phyloP scores from a whole-genome alignment of 192 early-diverging fungal species.

The Hyaloraphidium curvatum region DNA sequence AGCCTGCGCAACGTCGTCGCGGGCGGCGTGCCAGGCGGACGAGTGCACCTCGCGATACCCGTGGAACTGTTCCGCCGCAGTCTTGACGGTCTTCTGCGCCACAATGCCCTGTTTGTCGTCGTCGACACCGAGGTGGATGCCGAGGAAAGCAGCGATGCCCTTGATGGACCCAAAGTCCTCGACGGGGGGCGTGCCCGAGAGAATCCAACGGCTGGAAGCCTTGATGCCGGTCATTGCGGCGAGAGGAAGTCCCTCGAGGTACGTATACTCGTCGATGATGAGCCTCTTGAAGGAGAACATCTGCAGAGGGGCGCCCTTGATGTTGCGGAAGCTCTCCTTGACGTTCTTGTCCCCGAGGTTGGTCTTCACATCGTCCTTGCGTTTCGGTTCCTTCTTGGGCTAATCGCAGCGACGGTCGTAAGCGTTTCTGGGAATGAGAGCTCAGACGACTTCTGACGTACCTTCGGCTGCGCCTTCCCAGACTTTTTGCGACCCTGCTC shows the following conservation, averaged over 20 bases:
- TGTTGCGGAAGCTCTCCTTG: slow-evolving; percentile 18
- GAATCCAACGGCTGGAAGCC: slow-evolving; percentile 14
- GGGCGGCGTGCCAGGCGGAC: slow-evolving; percentile 18
- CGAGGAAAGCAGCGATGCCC: slow-evolving; percentile 19
- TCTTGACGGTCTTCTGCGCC: slow-evolving; percentile 7
- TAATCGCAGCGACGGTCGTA: no score
- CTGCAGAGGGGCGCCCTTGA: slow-evolving; percentile 18
- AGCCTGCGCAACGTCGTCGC: slow-evolving; percentile 17
- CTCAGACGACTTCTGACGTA: no score
- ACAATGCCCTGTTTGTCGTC: slow-evolving; percentile 10
- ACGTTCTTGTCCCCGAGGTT: no score
- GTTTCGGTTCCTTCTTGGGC: no score
- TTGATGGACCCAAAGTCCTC: slow-evolving; percentile 22
- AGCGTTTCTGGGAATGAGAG: no score
- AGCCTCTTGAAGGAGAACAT: slow-evolving; percentile 23
- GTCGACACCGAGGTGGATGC: slow-evolving; percentile 23
- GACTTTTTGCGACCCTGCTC: no score
- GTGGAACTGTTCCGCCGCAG: slow-evolving; percentile 17
- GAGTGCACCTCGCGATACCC: slow-evolving; percentile 20
- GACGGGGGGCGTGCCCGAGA: slow-evolving; percentile 20
- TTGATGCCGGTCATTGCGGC: slow-evolving; percentile 12
- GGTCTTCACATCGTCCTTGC: no score
- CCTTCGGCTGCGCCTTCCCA: no score
- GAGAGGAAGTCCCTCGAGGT: slow-evolving; percentile 13
- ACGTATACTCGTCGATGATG: slow-evolving; percentile 29